A percentile compares a stretch with the other conserved stretches of the same genome.
These are phyloP conservation scores for Ilyonectria mors-panacis DNA, from an alignment of 2,329 filamentous ascomycete genomes.

Conservation along the genomic window DNA sequence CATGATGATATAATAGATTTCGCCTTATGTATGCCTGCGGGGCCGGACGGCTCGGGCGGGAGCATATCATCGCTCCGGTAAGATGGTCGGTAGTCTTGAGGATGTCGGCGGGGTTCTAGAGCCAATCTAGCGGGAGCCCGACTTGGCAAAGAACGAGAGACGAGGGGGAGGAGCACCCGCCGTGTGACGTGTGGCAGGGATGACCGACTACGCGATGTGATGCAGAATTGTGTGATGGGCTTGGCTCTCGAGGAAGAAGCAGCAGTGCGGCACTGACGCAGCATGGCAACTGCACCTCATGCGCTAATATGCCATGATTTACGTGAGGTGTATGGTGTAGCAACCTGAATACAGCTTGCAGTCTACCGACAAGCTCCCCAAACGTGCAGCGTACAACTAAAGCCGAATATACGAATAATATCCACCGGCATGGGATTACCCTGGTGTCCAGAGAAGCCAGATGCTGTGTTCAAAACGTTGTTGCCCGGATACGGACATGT, in stretches of 20 bases:
- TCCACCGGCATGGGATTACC: neutral
- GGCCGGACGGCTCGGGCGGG: slow-evolving; percentile 39
- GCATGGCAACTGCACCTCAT: slow-evolving; percentile 5
- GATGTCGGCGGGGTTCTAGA: slow-evolving; percentile 22
- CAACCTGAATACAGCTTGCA: neutral
- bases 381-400: neutral
- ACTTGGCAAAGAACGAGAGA: neutral
- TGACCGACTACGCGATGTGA: slow-evolving; percentile 26
- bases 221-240: slow-evolving; percentile 27
- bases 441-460: neutral
- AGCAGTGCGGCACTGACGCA: slow-evolving; percentile 1
- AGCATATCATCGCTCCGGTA: neutral
- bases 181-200: neutral
- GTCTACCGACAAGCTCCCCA: neutral
- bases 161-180: neutral
- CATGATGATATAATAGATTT: slow-evolving; percentile 3
- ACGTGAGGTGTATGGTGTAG: neutral
- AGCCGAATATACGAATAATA: neutral
- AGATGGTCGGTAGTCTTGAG: slow-evolving; percentile 14
- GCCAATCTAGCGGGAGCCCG: neutral
- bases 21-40: slow-evolving; percentile 1
- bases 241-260: slow-evolving; percentile 3
- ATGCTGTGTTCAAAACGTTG: neutral
- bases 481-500: neutral
- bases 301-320: slow-evolving; percentile 14